These are phyloP conservation scores for Oryza glaberrima DNA, from an alignment of 176 grass and related monocot species.

Conservation along the genomic window DNA sequence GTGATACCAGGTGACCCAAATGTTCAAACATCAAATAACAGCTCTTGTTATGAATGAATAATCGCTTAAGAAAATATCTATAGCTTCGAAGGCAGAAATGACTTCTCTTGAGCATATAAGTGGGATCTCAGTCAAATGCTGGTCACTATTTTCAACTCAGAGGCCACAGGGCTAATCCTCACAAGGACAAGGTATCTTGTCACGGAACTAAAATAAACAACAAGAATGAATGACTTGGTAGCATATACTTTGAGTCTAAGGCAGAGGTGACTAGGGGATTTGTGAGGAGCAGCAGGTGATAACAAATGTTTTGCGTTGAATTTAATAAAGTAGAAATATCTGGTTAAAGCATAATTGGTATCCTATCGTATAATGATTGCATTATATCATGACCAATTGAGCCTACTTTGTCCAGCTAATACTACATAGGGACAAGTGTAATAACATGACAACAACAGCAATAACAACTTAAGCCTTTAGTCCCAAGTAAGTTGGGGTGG, in stretches of 20 bases:
- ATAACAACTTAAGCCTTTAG: not conserved
- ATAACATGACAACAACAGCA: not conserved
- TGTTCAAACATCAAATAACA: too few species aligned
- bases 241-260: not conserved
- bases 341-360: not conserved
- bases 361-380: not conserved
- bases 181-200: not conserved
- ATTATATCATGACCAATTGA: not conserved
- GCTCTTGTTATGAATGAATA: not conserved
- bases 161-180: slow-evolving; percentile 15
- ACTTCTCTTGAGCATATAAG: not conserved
- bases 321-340: slow-evolving; percentile 25
- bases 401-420: not conserved
- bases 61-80: slow-evolving; percentile 10
- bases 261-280: not conserved
- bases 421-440: not conserved
- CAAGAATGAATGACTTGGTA: not conserved
- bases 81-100: slow-evolving; percentile 16
- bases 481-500: not conserved
- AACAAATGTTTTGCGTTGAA: slow-evolving; percentile 5
- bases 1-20: not conserved
- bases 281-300: not conserved
- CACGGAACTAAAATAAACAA: not conserved
- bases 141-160: not conserved
- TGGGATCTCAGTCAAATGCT: slow-evolving; percentile 15